Conservation (phyloP, 2,329 filamentous ascomycete species). For the Nothophaeocryptopus gaeumannii region DNA sequence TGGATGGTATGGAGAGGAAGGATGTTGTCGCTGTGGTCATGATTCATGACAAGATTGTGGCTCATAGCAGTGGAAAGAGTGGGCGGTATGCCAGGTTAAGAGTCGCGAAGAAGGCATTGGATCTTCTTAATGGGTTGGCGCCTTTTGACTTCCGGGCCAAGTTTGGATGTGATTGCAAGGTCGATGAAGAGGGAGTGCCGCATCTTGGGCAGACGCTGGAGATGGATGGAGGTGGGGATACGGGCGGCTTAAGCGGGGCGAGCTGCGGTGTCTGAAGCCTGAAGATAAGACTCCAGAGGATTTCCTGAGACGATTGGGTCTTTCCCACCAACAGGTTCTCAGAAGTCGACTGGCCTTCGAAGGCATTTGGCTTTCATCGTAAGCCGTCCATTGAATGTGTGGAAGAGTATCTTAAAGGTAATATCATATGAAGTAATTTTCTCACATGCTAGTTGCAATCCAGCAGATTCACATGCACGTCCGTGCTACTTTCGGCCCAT, state of each 20-base stretch:
- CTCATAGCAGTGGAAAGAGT: conserved; percentile 58
- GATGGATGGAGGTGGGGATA: conserved; percentile 3
- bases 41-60: conserved; percentile 69
- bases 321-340: too few relatives aligned
- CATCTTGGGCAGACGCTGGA: conserved; percentile 8
- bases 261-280: neutral
- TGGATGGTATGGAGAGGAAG: conserved; percentile 44
- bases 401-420: too few relatives aligned
- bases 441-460: too few relatives aligned
- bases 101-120: conserved; percentile 60
- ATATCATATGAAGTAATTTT: too few relatives aligned
- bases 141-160: conserved; percentile 57
- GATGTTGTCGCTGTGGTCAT: conserved; percentile 68
- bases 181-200: conserved; percentile 8
- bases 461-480: too few relatives aligned
- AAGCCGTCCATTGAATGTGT: too few relatives aligned
- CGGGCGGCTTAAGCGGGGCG: conserved; percentile 1
- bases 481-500: too few relatives aligned
- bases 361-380: too few relatives aligned
- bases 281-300: too few relatives aligned
- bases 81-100: conserved; percentile 70
- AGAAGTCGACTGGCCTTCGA: too few relatives aligned
- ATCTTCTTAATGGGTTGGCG: conserved; percentile 49
- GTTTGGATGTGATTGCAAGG: conserved; percentile 63
- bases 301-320: too few relatives aligned